Evolutionary conservation across 768 basidiomycete genomes (phyloP).

Genomic region (Naematelia encephala): DNA sequence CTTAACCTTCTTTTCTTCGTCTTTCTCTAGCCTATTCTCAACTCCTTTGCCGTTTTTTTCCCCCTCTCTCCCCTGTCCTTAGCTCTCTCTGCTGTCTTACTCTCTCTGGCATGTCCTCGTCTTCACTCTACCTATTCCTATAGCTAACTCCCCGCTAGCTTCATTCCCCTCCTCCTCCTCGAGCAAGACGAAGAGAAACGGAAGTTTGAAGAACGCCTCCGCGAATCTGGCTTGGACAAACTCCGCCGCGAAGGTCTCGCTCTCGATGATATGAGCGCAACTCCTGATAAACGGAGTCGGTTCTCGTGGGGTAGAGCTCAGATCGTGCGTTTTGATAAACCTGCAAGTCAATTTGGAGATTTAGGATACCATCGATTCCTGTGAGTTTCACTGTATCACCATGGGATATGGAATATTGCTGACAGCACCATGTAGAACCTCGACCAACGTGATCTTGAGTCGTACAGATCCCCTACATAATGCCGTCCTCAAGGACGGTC

Average conservation of each 20-base stretch:
- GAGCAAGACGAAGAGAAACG: slow-evolving; percentile 66
- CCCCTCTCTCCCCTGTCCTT: too few relatives aligned
- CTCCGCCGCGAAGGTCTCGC: slow-evolving; percentile 68
- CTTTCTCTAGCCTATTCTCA: too few relatives aligned
- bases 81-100: neutral
- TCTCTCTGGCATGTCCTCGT: neutral
- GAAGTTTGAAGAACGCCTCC: slow-evolving; percentile 62
- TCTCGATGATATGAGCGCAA: slow-evolving; percentile 60
- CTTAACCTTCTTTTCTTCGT: too few relatives aligned
- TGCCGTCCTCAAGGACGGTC: slow-evolving; percentile 56
- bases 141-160: slow-evolving; percentile 46
- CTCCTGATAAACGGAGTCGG: neutral
- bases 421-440: slow-evolving; percentile 7
- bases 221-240: slow-evolving; percentile 62
- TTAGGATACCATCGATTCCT: neutral
- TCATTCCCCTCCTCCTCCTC: slow-evolving; percentile 56
- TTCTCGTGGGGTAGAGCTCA: neutral
- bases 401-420: neutral
- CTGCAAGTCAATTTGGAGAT: neutral
- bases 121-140: neutral
- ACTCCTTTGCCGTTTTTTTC: too few relatives aligned
- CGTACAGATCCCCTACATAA: slow-evolving; percentile 60
- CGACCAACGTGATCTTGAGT: slow-evolving; percentile 56
- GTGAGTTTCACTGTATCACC: too few relatives aligned
- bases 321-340: neutral